phyloP scores from a whole-genome alignment of 257 asterid genomes.

The Penstemon davidsonii region DNA sequence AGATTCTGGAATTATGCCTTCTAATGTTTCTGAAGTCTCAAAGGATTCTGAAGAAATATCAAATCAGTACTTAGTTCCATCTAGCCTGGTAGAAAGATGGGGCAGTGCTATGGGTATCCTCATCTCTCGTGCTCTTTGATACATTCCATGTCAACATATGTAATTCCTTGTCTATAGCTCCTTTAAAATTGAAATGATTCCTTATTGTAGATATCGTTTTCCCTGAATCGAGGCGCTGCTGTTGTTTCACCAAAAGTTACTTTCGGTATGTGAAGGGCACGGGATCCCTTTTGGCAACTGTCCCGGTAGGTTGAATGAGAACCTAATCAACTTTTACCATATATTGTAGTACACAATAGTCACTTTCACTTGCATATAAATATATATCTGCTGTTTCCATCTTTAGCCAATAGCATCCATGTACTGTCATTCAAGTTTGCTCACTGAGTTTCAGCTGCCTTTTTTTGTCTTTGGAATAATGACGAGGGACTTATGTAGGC shows the following conservation, averaged over 20 bases:
- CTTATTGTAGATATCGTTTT: constrained; percentile 77
- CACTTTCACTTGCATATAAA: constrained; percentile 8
- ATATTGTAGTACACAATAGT: constrained; percentile 4
- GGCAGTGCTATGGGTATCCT: constrained; percentile 98
- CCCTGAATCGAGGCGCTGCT: constrained; percentile 85
- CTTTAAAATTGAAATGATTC: constrained; percentile 15
- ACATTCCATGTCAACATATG: constrained; percentile 21
- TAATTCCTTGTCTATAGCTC: constrained; percentile 23
- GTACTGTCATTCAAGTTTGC: not conserved
- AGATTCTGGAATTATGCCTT: constrained; percentile 28
- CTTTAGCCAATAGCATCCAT: constrained; percentile 7
- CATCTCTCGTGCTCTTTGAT: constrained; percentile 15
- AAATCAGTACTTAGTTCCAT: constrained; percentile 58
- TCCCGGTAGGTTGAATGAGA: constrained; percentile 44
- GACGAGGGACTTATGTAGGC: not conserved
- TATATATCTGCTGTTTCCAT: constrained; percentile 1
- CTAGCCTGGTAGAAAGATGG: constrained; percentile 79
- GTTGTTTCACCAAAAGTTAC: constrained; percentile 95
- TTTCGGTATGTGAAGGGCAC: constrained; percentile 94
- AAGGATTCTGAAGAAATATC: constrained; percentile 42
- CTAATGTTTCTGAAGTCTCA: constrained; percentile 35
- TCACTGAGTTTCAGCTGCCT: constrained; percentile 5
- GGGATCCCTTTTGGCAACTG: constrained; percentile 86
- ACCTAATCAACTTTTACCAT: constrained; percentile 1
- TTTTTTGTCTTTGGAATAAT: not conserved